Base-by-base conservation (phyloP, 768 basidiomycete species). In the Phanerochaete sordida region DNA sequence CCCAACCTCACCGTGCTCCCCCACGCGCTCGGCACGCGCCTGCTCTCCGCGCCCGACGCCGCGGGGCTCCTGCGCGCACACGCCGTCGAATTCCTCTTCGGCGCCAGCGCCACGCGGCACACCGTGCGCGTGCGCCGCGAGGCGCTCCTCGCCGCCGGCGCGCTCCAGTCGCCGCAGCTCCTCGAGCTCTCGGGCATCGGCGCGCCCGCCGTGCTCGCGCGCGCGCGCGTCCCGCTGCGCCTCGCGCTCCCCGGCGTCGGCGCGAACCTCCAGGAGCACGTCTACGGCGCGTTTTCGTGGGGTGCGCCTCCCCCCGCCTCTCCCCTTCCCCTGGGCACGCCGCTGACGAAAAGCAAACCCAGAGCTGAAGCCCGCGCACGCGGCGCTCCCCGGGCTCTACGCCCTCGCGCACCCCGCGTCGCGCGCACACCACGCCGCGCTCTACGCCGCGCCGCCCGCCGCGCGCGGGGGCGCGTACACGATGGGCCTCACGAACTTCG, bases 201-300 rank as follows among this genome's bases (percentile, higher is more conserved):
- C 2, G 76, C 80, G 0, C 64, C 68, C 2, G 66, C 72, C 0
- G 64, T 86, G 37, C 73, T 91, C 37, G 66, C 78, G 45, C 72
- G 71, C 30, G 72, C 80, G 56, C 76, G 75, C 12, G 79, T 93
- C 37, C 63, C 71, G 11, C 75, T 77, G 58, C 51, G 84, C 27
- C 77, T 88, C n/a, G 83, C 90, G 57, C 80, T 91, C 15, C 88
- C 89, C 1, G 87, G 86, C n/a, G 91, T 94, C 0, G 90, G 91
- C 15, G 86, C 87, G 66, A 82, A 90, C 62, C 53, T 63, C 5
- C 65, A 66, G 47, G 65, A 66, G n/a, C 65, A 66, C 45, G 24
- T 63, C 31, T 63, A 47, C 27, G 56, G 27, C 48, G 12, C 15
- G 2, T 21, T 71, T 27, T 15, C 16, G 1, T 58, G 35, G 35